Percentiles rank a stretch among this genome's conserved stretches.
phyloP scores from a whole-genome alignment of 306 rosid species.

The Acacia acuminata region DNA sequence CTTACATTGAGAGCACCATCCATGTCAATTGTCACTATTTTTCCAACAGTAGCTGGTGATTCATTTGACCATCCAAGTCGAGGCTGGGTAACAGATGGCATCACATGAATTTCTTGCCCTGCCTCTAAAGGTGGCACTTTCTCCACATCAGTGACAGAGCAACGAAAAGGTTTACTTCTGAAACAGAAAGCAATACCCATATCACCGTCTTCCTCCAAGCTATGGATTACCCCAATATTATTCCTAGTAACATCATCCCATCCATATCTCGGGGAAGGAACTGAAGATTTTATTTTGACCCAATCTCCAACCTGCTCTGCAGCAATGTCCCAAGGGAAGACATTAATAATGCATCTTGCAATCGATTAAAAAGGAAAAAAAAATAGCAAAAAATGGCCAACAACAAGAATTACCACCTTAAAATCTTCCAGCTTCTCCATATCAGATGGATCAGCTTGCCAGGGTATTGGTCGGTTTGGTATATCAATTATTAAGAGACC shows the following conservation, averaged over 20 bases:
- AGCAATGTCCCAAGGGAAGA: conserved; percentile 12
- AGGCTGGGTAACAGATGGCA: conserved; percentile 65
- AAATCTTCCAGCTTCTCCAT: conserved; percentile 78
- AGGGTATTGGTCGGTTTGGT: conserved; percentile 68
- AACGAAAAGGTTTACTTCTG: conserved; percentile 69
- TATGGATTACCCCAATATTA: conserved; percentile 72
- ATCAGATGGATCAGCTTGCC: conserved; percentile 86
- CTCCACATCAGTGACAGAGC: conserved; percentile 77
- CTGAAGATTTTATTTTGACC: conserved; percentile 80
- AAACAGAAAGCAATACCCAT: conserved; percentile 79
- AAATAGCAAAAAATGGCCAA: neutral
- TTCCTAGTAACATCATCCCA: conserved; percentile 79
- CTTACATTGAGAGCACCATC: conserved; percentile 81
- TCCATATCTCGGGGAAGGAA: conserved; percentile 74
- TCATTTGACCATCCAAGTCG: conserved; percentile 81
- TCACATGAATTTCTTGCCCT: conserved; percentile 70
- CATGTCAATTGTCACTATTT: conserved; percentile 63
- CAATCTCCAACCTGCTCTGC: conserved; percentile 74
- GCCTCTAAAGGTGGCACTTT: conserved; percentile 65
- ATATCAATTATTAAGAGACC: conserved; percentile 75
- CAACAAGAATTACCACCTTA: conserved; percentile 44
- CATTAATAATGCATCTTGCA: neutral
- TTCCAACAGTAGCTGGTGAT: conserved; percentile 71
- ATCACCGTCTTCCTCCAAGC: conserved; percentile 77
- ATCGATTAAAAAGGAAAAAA: neutral